Conservation (phyloP, 2,329 filamentous ascomycete species). For the Colletotrichum lupini region DNA sequence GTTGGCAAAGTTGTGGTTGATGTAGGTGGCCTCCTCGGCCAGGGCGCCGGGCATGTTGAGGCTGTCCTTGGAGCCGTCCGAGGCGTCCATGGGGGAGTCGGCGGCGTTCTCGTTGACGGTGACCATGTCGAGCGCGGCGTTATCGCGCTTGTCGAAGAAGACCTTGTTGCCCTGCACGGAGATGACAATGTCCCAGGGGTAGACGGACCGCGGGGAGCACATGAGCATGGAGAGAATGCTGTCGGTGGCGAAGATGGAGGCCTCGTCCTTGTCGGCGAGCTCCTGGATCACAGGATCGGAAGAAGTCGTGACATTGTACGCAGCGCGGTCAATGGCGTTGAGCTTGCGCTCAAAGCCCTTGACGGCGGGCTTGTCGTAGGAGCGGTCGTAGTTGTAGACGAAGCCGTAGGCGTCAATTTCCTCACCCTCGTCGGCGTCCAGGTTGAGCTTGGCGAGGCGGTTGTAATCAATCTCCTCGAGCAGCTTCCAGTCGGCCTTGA, state of each 20-base stretch:
- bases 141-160: conserved; percentile 98
- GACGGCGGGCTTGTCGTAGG: conserved; percentile 92
- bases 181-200: conserved; percentile 98
- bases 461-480: conserved; percentile 99
- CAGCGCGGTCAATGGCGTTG: conserved; percentile 88
- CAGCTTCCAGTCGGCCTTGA: conserved; percentile 95
- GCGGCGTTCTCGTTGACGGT: conserved; percentile 99
- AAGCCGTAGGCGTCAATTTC: conserved; percentile 96
- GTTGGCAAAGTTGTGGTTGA: conserved; percentile 99
- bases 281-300: conserved; percentile 97
- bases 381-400: conserved; percentile 97
- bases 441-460: conserved; percentile 92
- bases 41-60: conserved; percentile 95
- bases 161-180: conserved; percentile 94
- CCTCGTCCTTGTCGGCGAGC: conserved; percentile 93
- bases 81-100: conserved; percentile 90
- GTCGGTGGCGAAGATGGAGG: conserved; percentile 96
- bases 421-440: conserved; percentile 94
- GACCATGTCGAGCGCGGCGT: conserved; percentile 94
- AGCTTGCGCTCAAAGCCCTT: conserved; percentile 91
- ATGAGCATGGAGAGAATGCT: conserved; percentile 99
- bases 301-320: conserved; percentile 98
- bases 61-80: conserved; percentile 91
- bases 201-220: conserved; percentile 96
- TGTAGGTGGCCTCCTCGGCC: conserved; percentile 97